Percentiles rank a stretch among this genome's conserved stretches.
phyloP scores from a whole-genome alignment of 345 rosid genomes.

The Arabis alpina region DNA sequence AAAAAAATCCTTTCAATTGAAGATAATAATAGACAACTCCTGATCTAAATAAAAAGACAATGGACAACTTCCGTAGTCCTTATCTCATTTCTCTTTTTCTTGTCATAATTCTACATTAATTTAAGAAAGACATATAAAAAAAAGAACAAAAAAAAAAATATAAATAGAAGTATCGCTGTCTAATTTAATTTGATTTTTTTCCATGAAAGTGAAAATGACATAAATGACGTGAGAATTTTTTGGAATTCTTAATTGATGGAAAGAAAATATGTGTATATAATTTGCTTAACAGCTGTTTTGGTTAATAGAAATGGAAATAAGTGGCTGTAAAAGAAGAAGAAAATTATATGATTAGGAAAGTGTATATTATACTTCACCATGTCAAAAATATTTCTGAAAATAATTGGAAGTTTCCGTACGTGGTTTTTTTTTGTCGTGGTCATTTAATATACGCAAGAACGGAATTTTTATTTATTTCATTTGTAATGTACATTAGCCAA shows the following conservation, averaged over 20 bases:
- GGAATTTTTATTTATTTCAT: background rate
- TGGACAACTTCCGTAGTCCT: too few relatives aligned
- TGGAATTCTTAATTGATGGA: background rate
- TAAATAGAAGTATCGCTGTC: background rate
- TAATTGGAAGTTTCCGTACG: background rate
- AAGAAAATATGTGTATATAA: background rate
- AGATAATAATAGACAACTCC: background rate
- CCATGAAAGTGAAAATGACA: background rate
- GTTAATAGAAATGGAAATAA: background rate
- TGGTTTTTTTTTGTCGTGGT: background rate
- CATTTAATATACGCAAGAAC: slow-evolving; percentile 15
- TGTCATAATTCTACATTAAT: background rate
- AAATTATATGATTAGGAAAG: background rate
- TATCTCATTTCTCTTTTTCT: too few relatives aligned
- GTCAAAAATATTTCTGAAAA: background rate
- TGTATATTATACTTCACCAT: background rate
- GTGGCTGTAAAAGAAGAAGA: slow-evolving; percentile 18
- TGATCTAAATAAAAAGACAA: background rate
- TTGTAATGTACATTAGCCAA: slow-evolving; percentile 1
- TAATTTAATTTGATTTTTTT: background rate
- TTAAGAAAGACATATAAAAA: background rate
- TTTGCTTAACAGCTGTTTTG: background rate
- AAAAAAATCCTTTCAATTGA: background rate
- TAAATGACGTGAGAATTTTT: background rate
- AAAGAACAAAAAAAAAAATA: too few relatives aligned